A percentile compares a stretch with the other conserved stretches of the same genome.
Conservation (phyloP, 805 yeast genomes). For the Kodamaea hsintzibuensis region DNA sequence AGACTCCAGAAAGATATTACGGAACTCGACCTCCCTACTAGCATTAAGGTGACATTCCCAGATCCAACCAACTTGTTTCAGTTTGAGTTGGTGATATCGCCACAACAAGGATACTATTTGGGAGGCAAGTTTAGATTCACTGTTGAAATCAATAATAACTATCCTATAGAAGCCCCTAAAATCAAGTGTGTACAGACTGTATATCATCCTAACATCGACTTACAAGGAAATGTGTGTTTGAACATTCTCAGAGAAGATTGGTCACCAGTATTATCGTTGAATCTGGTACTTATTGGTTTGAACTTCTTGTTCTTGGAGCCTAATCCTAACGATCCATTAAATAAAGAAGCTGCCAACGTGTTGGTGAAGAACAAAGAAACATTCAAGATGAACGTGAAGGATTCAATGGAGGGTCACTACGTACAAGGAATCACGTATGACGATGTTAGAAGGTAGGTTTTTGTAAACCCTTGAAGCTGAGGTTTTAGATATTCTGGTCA, state of each 20-base stretch:
- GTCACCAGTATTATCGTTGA: slow-evolving; percentile 88
- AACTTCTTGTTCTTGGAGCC: slow-evolving; percentile 87
- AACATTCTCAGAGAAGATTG: slow-evolving; percentile 93
- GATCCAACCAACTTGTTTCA: slow-evolving; percentile 59
- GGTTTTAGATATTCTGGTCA: no score
- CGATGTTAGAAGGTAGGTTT: slow-evolving; percentile 5
- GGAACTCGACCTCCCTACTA: slow-evolving; percentile 63
- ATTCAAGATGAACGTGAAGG: slow-evolving; percentile 58
- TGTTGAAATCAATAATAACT: slow-evolving; percentile 66
- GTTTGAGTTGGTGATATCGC: slow-evolving; percentile 57
- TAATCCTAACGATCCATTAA: slow-evolving; percentile 88
- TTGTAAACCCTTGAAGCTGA: no score
- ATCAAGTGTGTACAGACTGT: slow-evolving; percentile 70
- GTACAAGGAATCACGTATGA: slow-evolving; percentile 9
- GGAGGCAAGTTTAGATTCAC: slow-evolving; percentile 71
- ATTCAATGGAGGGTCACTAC: slow-evolving; percentile 72
- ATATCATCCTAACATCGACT: slow-evolving; percentile 92
- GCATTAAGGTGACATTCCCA: slow-evolving; percentile 52
- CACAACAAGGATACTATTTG: slow-evolving; percentile 71
- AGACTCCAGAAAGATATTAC: slow-evolving; percentile 76
- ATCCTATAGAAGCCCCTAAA: slow-evolving; percentile 92
- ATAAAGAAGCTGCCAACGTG: slow-evolving; percentile 79
- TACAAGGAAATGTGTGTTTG: slow-evolving; percentile 87
- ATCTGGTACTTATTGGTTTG: slow-evolving; percentile 79
- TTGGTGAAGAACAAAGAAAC: slow-evolving; percentile 35